Evolutionary conservation across 345 rosid species (phyloP), one percentile per base, ranked within the genome.

Genomic region (Litchi chinensis): DNA sequence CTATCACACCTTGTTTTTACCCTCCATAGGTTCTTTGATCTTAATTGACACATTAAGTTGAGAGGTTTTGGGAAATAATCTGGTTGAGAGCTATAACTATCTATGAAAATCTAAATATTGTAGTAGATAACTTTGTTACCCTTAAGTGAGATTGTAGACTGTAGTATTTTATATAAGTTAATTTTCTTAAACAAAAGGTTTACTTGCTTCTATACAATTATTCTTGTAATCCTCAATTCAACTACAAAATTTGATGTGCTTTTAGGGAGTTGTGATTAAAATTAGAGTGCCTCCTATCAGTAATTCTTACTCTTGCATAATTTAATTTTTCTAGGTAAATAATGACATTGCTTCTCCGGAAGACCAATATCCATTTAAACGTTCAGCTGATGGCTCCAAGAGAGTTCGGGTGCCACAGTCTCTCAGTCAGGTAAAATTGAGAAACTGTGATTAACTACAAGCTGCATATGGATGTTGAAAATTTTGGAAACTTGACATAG

Each of bases 371-470:
- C 90, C 91, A 56, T 79, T 70, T 68, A 96, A 91, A 83, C 98
- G 94, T 16, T 81, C 90, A 80, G 93, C 97, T 5, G 99, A 96
- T 87, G 92, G 94, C 43, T 96, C 97, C 8, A 96, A 96, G 86
- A 90, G 98, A 85, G 85, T 96, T 40, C 89, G 82, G 46, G 95
- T 91, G 76, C 92, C 92, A 15, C 85, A 82, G 79, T 84, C 82
- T 78, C 52, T 86, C 16, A 82, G 82, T 74, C 94, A 93, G 97
- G 97, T 92, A 79, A 80, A 28, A 8, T 13, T 15, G 21, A 43
- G 46, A 13, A 26, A 48, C 5, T 70, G 8, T 63, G 39, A 28
- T 19, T 28, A 54, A 68, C 16, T 57, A 70, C 54, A 70, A 48
- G 65, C 67, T 65, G 73, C 11, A 28, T 43, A 43, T 40, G 65